These are phyloP conservation scores for Plantago major DNA, from an alignment of 257 asterid species.

Conservation along the genomic window DNA sequence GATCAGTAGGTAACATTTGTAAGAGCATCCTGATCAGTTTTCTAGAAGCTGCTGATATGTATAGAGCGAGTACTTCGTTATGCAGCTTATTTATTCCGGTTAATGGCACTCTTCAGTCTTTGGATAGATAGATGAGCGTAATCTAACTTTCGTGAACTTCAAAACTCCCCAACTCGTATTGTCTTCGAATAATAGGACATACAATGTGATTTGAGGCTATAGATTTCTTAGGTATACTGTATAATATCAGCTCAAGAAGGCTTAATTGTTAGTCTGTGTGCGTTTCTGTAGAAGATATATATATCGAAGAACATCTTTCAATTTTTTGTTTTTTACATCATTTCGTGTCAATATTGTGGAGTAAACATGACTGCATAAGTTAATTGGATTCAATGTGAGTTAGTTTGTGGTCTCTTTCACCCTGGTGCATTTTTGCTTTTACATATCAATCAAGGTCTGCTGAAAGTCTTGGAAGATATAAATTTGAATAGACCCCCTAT, in stretches of 20 bases:
- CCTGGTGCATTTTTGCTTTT: no score
- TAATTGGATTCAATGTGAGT: neutral
- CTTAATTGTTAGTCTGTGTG: neutral
- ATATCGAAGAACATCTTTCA: no score
- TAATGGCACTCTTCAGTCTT: neutral
- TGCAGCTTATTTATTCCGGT: neutral
- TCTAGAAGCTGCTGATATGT: conserved; percentile 5
- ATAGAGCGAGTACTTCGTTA: neutral
- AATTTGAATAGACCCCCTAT: neutral
- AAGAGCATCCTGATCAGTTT: neutral
- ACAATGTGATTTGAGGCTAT: neutral
- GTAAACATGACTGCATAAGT: neutral
- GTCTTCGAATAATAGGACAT: neutral
- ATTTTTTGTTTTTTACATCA: no score
- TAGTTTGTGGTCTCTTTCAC: no score
- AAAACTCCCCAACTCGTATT: no score
- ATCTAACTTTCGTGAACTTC: neutral
- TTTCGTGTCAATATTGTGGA: neutral
- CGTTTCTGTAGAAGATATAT: neutral
- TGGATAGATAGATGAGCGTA: neutral
- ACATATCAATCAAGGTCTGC: no score
- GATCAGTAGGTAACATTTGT: neutral
- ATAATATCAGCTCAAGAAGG: neutral
- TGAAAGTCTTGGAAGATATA: no score
- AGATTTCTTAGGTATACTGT: neutral